Evolutionary conservation across 164 flowering plant genomes (phyloP).

Genomic region (Vitis labrusca): DNA sequence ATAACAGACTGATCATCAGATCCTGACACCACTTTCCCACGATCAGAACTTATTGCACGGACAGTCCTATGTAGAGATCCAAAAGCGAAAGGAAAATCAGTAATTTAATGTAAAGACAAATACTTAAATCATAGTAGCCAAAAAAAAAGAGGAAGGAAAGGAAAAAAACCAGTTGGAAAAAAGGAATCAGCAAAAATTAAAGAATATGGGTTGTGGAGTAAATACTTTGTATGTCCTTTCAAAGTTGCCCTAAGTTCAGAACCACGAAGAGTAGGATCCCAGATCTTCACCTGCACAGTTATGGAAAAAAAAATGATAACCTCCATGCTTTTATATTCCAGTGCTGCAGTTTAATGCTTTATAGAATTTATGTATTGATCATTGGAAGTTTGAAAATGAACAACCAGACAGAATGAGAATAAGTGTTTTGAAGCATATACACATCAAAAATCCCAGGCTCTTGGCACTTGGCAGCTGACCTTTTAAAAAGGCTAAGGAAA

Average conservation of each 20-base stretch:
- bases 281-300: constrained; percentile 77
- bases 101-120: background rate
- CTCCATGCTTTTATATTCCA: background rate
- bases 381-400: background rate
- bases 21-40: constrained; percentile 90
- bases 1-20: constrained; percentile 91
- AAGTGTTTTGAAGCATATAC: background rate
- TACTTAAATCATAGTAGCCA: background rate
- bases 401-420: background rate
- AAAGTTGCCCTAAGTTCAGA: constrained; percentile 91
- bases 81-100: background rate
- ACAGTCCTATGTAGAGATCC: constrained; percentile 56
- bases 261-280: constrained; percentile 99
- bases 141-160: background rate
- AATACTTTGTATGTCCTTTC: constrained; percentile 82
- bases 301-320: constrained; percentile 1
- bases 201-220: no score
- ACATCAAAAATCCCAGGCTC: background rate
- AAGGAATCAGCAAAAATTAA: background rate
- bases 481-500: no score
- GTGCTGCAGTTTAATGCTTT: background rate
- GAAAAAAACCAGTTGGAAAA: background rate
- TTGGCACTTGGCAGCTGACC: no score
- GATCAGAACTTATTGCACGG: constrained; percentile 92
- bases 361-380: background rate